Base-by-base conservation (phyloP, 306 rosid genomes). In the Fragaria nilgerrensis region DNA sequence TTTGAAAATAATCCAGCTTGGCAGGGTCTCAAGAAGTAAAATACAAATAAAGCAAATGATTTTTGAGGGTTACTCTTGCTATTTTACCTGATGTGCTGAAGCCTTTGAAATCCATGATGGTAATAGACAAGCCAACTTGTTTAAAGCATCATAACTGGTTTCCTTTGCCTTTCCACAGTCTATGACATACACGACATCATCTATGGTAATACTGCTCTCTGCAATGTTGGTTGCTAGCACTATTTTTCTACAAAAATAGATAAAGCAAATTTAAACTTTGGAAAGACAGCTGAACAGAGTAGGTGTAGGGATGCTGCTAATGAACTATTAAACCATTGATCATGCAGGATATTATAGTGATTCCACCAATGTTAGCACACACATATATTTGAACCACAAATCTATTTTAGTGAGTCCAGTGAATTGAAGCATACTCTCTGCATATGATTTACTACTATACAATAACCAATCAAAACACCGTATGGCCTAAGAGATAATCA, bases 141-240 rank as follows among this genome's bases (percentile, higher is more conserved):
- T 94, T 50, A 94, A 79, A 80, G 98, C 97, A 79, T 94, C 98
- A 85, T 94, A 94, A 82, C 98, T 94, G 66, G 98, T 94, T 85
- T 94, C 98, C 85, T 94, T 94, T 78, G 98, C 98, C 85, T 94
- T 95, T 82, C 98, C 98, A 82, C 97, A 90, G 84, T 95, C 98
- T 80, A 95, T 78, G 84, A 95, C 98, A 82, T 85, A 88, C 66
- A 95, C 96, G 81, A 95, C 92, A 52, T 95, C 98, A 84, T 95
- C 98, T 83, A 95, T 89, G 74, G 98, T 95, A 84, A 95, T 95
- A 84, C 98, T 95, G 79, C 97, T 95, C 90, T 95, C 98, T 15
- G 98, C 98, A 85, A 95, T 95, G 83, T 95, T 95, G 61, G 98
- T 95, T 48, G 98, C 97, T 37, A 95, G 87, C 77, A 92, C 98